Evolutionary conservation across 495 filamentous ascomycete genomes (phyloP).

Genomic region (Penicillium cinerascens): DNA sequence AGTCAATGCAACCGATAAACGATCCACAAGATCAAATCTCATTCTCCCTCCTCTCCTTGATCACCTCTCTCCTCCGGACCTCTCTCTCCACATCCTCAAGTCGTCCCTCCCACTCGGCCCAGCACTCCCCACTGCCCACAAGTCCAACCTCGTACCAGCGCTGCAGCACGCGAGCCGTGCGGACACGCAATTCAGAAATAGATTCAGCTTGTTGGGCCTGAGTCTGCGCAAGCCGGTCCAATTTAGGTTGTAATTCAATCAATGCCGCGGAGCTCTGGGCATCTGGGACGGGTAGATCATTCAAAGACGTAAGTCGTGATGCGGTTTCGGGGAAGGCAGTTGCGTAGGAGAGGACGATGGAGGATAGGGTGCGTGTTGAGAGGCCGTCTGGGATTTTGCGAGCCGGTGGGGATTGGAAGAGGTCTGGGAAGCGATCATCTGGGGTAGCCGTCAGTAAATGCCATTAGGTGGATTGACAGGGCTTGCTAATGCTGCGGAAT

Average conservation of each 20-base stretch:
- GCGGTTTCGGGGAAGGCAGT: constrained; percentile 71
- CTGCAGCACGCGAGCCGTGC: constrained; percentile 69
- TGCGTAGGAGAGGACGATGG: constrained; percentile 72
- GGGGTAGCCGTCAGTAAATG: neutral
- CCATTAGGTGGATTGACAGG: neutral
- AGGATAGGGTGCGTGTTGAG: constrained; percentile 44
- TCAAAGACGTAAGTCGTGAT: constrained; percentile 74
- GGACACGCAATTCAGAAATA: constrained; percentile 66
- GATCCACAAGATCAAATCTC: constrained; percentile 25
- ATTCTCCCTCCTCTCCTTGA: constrained; percentile 35
- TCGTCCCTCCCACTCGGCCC: constrained; percentile 70
- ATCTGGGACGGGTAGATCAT: constrained; percentile 73
- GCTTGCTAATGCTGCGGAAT: no score
- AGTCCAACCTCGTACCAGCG: constrained; percentile 76
- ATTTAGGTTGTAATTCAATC: constrained; percentile 64
- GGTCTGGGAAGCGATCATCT: constrained; percentile 57
- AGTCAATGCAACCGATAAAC: no score
- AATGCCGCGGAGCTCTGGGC: constrained; percentile 62
- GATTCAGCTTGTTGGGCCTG: constrained; percentile 70
- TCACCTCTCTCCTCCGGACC: constrained; percentile 57
- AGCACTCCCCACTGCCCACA: constrained; percentile 63
- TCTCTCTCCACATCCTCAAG: constrained; percentile 63
- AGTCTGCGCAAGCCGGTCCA: constrained; percentile 59
- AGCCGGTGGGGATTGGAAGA: constrained; percentile 47
- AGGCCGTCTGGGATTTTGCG: constrained; percentile 42